Conservation (phyloP, 495 filamentous ascomycete genomes). For the Annulohypoxylon moriforme region DNA sequence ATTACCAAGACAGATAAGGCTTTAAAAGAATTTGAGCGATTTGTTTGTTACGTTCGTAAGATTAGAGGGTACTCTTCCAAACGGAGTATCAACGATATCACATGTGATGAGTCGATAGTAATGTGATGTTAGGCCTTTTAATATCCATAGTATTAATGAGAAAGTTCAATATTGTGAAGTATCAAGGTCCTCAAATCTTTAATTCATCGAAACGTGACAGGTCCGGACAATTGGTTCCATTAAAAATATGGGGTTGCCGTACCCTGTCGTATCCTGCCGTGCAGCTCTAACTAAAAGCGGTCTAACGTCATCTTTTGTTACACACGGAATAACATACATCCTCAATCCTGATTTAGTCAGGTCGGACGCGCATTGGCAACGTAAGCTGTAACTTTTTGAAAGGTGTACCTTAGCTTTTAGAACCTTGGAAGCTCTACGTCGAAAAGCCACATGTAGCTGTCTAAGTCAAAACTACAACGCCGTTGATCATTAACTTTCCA, state of each 20-base stretch:
- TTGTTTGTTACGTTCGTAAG: slow-evolving; percentile 21
- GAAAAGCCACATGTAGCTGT: slow-evolving; percentile 40
- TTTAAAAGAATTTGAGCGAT: slow-evolving; percentile 42
- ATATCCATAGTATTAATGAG: not conserved
- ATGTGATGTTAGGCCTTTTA: slow-evolving; percentile 29
- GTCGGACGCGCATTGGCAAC: slow-evolving; percentile 43
- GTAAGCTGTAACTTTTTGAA: slow-evolving; percentile 51
- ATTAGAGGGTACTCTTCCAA: not conserved
- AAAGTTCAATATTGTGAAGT: not conserved
- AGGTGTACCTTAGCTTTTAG: slow-evolving; percentile 36
- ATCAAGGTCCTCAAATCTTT: not conserved
- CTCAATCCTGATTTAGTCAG: slow-evolving; percentile 27
- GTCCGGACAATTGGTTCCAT: slow-evolving; percentile 26
- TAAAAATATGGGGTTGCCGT: slow-evolving; percentile 36
- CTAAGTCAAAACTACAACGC: slow-evolving; percentile 30
- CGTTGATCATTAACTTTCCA: slow-evolving; percentile 30
- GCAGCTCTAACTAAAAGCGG: slow-evolving; percentile 14
- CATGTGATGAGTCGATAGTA: slow-evolving; percentile 27
- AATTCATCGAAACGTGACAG: slow-evolving; percentile 10
- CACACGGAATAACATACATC: slow-evolving; percentile 38
- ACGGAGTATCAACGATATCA: not conserved
- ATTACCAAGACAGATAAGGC: slow-evolving; percentile 14
- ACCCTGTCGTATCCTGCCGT: slow-evolving; percentile 20
- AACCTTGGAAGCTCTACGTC: not conserved
- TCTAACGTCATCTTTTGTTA: slow-evolving; percentile 7